phyloP scores from a whole-genome alignment of 805 yeast species.

The Metschnikowia lochheadii region DNA sequence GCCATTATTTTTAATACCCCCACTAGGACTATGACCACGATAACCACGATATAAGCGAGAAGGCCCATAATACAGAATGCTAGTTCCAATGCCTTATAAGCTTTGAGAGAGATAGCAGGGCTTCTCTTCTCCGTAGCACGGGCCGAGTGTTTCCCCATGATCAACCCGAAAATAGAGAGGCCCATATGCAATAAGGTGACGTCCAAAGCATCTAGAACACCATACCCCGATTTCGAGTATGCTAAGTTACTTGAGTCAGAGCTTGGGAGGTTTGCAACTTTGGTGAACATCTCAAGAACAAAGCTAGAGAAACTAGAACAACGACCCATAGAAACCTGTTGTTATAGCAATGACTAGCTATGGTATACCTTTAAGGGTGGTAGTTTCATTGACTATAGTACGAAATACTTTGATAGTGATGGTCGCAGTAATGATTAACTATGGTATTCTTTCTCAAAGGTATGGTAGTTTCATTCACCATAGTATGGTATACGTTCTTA shows the following conservation, averaged over 20 bases:
- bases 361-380: too few species aligned
- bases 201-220: slow-evolving; percentile 70
- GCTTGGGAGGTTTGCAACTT: slow-evolving; percentile 38
- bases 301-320: slow-evolving; percentile 74
- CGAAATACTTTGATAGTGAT: too few species aligned
- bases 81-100: slow-evolving; percentile 20
- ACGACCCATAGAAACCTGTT: slow-evolving; percentile 81
- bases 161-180: slow-evolving; percentile 56
- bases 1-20: slow-evolving; percentile 28
- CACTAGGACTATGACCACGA: slow-evolving; percentile 42
- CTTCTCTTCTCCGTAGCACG: slow-evolving; percentile 22
- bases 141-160: slow-evolving; percentile 53
- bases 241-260: slow-evolving; percentile 26
- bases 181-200: slow-evolving; percentile 58
- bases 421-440: too few species aligned
- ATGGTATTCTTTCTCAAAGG: too few species aligned
- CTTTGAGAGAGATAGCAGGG: slow-evolving; percentile 16
- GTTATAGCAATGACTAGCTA: too few species aligned
- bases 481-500: too few species aligned
- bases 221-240: slow-evolving; percentile 68
- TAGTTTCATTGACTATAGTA: too few species aligned
- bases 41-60: slow-evolving; percentile 20
- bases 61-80: slow-evolving; percentile 22
- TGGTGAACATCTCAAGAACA: slow-evolving; percentile 50
- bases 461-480: too few species aligned